phyloP scores from a whole-genome alignment of 306 rosid species.

The Vicia faba region DNA sequence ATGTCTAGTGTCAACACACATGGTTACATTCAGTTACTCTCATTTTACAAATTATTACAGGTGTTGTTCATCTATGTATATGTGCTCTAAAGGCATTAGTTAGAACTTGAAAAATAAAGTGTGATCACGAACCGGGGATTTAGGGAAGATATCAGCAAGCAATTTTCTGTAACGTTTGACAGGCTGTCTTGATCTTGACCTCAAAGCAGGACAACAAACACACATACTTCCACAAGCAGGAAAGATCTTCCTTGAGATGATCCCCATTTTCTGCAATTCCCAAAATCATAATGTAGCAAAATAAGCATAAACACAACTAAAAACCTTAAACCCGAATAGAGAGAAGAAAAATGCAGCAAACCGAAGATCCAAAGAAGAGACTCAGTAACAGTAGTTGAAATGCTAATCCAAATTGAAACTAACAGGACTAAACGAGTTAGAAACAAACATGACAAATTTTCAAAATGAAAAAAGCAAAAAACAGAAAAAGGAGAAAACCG shows the following conservation, averaged over 20 bases:
- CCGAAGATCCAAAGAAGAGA: slow-evolving; percentile 22
- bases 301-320: slow-evolving; percentile 22
- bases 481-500: slow-evolving; percentile 28
- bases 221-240: slow-evolving; percentile 98
- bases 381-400: background rate
- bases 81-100: background rate
- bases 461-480: slow-evolving; percentile 13
- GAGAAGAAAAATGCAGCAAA: slow-evolving; percentile 3
- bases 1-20: background rate
- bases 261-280: slow-evolving; percentile 73
- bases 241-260: slow-evolving; percentile 86
- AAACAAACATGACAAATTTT: slow-evolving; percentile 1
- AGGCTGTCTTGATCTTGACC: slow-evolving; percentile 94
- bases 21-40: background rate
- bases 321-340: slow-evolving; percentile 6
- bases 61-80: no score
- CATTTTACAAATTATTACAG: background rate
- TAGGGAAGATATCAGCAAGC: slow-evolving; percentile 90
- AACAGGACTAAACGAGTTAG: slow-evolving; percentile 2
- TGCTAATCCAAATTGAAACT: slow-evolving; percentile 20
- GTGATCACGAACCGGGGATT: slow-evolving; percentile 60
- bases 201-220: slow-evolving; percentile 95
- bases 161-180: slow-evolving; percentile 93
- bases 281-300: slow-evolving; percentile 15
- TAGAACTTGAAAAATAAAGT: slow-evolving; percentile 4